These are phyloP conservation scores for Candida anglica DNA, from an alignment of 805 yeast genomes.

Conservation along the genomic window DNA sequence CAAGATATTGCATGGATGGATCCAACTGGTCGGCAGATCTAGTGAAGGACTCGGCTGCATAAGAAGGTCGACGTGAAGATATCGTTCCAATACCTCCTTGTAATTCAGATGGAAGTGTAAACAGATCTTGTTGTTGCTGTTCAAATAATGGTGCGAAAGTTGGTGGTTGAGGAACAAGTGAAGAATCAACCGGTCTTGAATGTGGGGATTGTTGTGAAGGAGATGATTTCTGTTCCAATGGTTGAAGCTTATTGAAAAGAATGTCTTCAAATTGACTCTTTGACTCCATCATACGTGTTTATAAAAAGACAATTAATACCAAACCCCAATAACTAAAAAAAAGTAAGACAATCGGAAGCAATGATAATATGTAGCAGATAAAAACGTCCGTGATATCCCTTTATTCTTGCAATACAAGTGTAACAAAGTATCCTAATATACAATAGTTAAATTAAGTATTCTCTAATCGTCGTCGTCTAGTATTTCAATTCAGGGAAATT, in stretches of 20 bases:
- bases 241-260: slow-evolving; percentile 17
- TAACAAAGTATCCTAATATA: no score
- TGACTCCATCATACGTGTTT: slow-evolving; percentile 3
- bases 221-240: slow-evolving; percentile 2
- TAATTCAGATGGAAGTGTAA: slow-evolving; percentile 52
- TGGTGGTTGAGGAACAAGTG: slow-evolving; percentile 4
- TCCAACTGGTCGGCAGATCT: slow-evolving; percentile 17
- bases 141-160: slow-evolving; percentile 2
- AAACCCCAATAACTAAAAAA: no score
- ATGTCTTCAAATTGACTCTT: slow-evolving; percentile 15
- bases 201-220: slow-evolving; percentile 8
- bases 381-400: no score
- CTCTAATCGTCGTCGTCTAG: no score
- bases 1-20: slow-evolving; percentile 1
- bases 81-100: slow-evolving; percentile 64
- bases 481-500: no score
- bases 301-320: no score
- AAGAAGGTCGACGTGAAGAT: slow-evolving; percentile 68
- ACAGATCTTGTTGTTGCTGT: slow-evolving; percentile 20
- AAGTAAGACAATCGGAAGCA: no score
- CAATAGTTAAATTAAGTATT: no score
- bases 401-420: no score
- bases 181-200: slow-evolving; percentile 6
- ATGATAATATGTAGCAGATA: no score
- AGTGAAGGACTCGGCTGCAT: slow-evolving; percentile 63